Percentiles rank a stretch among this genome's conserved stretches.
phyloP scores from a whole-genome alignment of 306 rosid genomes.

The Arachis stenosperma region DNA sequence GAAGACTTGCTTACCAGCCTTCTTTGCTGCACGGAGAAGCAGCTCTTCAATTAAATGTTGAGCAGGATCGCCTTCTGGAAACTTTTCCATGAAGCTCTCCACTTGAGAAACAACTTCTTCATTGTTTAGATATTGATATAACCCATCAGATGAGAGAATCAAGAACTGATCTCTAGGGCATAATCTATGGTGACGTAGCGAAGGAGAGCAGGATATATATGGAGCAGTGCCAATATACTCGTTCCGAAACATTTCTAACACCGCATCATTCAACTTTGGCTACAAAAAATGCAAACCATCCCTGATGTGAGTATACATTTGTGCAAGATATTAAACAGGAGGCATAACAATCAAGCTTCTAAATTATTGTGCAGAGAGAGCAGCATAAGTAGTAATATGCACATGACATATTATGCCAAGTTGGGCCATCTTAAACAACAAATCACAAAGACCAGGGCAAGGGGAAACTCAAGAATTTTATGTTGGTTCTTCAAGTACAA shows the following conservation, averaged over 20 bases:
- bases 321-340: constrained; percentile 31
- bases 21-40: constrained; percentile 96
- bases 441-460: background rate
- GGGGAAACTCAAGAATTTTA: background rate
- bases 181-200: constrained; percentile 85
- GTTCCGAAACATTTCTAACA: constrained; percentile 93
- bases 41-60: constrained; percentile 99
- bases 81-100: constrained; percentile 94
- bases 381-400: constrained; percentile 17
- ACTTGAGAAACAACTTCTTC: constrained; percentile 96
- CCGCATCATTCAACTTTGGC: constrained; percentile 92
- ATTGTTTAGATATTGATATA: constrained; percentile 92
- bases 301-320: constrained; percentile 37
- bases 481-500: background rate
- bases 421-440: background rate
- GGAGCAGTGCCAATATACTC: constrained; percentile 94
- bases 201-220: constrained; percentile 90
- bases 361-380: constrained; percentile 16
- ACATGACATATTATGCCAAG: background rate
- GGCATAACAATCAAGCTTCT: constrained; percentile 31
- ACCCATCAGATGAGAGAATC: constrained; percentile 95
- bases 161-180: constrained; percentile 89
- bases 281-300: constrained; percentile 51
- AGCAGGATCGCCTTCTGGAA: constrained; percentile 99
- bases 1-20: constrained; percentile 72